These are phyloP conservation scores for Trypanosoma melophagium DNA, from an alignment of 208 protist species.

Conservation along the genomic window DNA sequence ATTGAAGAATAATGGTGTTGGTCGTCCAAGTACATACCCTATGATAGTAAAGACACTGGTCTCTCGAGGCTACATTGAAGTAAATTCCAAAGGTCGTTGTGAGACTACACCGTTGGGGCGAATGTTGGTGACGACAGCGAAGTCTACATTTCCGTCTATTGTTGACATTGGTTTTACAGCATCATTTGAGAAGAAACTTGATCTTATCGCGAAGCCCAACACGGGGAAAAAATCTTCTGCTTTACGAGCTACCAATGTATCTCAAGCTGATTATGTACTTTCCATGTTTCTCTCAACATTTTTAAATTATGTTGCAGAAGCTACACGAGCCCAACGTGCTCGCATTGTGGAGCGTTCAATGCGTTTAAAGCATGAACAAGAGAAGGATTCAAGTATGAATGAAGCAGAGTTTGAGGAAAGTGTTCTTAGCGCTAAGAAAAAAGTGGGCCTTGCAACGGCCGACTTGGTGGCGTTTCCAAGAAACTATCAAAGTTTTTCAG, in stretches of 20 bases:
- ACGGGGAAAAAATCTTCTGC: constrained; percentile 5
- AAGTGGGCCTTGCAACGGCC: constrained; percentile 48
- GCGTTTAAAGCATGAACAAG: constrained; percentile 49
- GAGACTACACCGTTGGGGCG: constrained; percentile 80
- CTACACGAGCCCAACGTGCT: constrained; percentile 67
- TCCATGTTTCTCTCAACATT: constrained; percentile 83
- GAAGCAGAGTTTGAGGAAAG: constrained; percentile 38
- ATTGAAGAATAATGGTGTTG: constrained; percentile 85
- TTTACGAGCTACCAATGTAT: constrained; percentile 26
- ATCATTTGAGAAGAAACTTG: constrained; percentile 86
- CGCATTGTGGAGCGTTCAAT: constrained; percentile 66
- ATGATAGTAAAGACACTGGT: constrained; percentile 89
- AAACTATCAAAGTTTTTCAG: constrained; percentile 79
- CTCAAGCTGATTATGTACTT: constrained; percentile 81
- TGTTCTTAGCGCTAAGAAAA: constrained; percentile 41
- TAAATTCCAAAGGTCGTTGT: constrained; percentile 71
- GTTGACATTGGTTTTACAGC: constrained; percentile 90
- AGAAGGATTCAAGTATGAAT: constrained; percentile 19
- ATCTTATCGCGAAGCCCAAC: constrained; percentile 82
- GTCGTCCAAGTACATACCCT: constrained; percentile 89
- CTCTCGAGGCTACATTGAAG: constrained; percentile 79
- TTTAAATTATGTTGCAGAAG: constrained; percentile 87
- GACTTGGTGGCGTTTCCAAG: constrained; percentile 51
- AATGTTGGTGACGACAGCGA: constrained; percentile 68
- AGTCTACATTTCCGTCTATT: constrained; percentile 84